Percentiles rank a stretch among this genome's conserved stretches.
phyloP scores from a whole-genome alignment of 768 basidiomycete genomes.

The Cantharellus anzutake region DNA sequence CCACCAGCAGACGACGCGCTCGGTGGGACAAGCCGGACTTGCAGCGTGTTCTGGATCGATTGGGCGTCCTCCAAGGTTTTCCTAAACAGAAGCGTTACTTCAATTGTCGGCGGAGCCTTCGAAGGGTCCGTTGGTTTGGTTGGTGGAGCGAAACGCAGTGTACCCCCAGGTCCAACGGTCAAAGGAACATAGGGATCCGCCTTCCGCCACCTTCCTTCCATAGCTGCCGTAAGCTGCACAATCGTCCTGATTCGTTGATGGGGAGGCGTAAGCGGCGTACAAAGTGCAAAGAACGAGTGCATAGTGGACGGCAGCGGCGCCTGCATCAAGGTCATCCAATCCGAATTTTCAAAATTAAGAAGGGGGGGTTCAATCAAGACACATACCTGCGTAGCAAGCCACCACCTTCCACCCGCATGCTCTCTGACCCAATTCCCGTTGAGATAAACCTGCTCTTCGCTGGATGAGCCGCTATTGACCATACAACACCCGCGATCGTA shows the following conservation, averaged over 20 bases:
- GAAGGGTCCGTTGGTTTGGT: not conserved
- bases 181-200: constrained; percentile 62
- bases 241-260: constrained; percentile 44
- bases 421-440: constrained; percentile 83
- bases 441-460: constrained; percentile 30
- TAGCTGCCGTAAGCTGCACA: constrained; percentile 59
- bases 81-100: constrained; percentile 36
- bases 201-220: constrained; percentile 54
- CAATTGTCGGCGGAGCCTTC: constrained; percentile 29
- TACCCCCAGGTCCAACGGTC: constrained; percentile 2
- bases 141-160: not conserved
- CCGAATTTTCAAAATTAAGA: no score
- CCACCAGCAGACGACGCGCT: not conserved
- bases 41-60: constrained; percentile 40
- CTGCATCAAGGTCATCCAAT: not conserved
- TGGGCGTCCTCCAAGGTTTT: constrained; percentile 33
- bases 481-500: not conserved
- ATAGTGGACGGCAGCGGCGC: not conserved
- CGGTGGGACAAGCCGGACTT: not conserved
- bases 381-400: constrained; percentile 54
- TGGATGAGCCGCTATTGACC: not conserved
- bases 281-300: constrained; percentile 14
- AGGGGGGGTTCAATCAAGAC: not conserved
- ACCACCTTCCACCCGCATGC: constrained; percentile 48
- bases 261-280: constrained; percentile 19